These are phyloP conservation scores for Podila clonocystis DNA, from an alignment of 192 early-diverging fungal species.

Conservation along the genomic window DNA sequence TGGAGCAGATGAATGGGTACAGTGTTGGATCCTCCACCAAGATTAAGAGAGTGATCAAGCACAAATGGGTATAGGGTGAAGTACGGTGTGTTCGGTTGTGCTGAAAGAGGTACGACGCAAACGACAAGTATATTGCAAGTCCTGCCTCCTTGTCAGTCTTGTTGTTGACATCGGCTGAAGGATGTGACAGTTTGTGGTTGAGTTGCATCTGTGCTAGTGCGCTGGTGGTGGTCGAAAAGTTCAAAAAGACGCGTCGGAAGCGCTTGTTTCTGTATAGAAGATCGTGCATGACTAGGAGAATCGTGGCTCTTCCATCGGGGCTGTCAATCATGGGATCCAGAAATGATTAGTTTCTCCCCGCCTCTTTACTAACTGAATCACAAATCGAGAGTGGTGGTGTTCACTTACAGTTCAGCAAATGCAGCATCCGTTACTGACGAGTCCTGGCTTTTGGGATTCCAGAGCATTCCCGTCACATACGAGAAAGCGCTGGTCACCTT, in stretches of 20 bases:
- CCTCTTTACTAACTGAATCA: too few species aligned
- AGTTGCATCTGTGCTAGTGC: background rate
- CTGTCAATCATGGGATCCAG: slow-evolving; percentile 16
- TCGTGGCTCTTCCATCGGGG: slow-evolving; percentile 52
- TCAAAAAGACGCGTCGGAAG: slow-evolving; percentile 42
- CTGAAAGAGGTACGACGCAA: slow-evolving; percentile 61
- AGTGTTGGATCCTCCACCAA: slow-evolving; percentile 54
- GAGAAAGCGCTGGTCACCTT: slow-evolving; percentile 49
- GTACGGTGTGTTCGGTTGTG: slow-evolving; percentile 56
- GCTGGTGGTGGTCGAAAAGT: slow-evolving; percentile 14
- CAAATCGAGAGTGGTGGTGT: too few species aligned
- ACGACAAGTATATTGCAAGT: slow-evolving; percentile 54
- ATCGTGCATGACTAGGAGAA: slow-evolving; percentile 60
- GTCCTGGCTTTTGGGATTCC: slow-evolving; percentile 47
- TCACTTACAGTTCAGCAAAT: slow-evolving; percentile 50
- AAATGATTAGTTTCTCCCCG: too few species aligned
- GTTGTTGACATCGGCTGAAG: slow-evolving; percentile 4
- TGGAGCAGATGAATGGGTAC: slow-evolving; percentile 41
- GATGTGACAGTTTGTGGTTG: background rate
- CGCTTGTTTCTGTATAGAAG: slow-evolving; percentile 55
- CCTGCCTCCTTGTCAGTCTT: slow-evolving; percentile 18
- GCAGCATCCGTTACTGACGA: slow-evolving; percentile 43
- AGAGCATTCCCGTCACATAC: slow-evolving; percentile 55
- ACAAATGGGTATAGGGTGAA: slow-evolving; percentile 56
- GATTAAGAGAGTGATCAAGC: slow-evolving; percentile 53